Evolutionary conservation across 768 basidiomycete genomes (phyloP).

Genomic region (Mycena vitilis): DNA sequence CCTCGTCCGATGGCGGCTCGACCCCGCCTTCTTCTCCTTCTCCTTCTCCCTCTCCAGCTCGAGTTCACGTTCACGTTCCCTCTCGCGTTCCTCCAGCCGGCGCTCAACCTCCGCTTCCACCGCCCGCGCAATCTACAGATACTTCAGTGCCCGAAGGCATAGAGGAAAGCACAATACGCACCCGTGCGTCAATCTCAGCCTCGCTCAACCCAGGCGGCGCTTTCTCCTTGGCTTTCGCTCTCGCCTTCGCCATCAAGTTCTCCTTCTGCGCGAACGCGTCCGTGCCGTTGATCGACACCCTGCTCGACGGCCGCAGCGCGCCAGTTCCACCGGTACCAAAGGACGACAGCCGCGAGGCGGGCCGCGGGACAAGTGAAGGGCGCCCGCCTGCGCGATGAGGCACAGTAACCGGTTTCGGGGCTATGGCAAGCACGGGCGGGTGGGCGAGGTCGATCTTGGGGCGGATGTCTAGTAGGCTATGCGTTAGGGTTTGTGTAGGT

Average conservation of each 20-base stretch:
- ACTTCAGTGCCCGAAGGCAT: constrained; percentile 11
- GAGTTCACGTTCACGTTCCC: constrained; percentile 45
- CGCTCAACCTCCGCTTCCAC: constrained; percentile 82
- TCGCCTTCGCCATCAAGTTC: constrained; percentile 1
- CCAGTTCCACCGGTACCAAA: constrained; percentile 6
- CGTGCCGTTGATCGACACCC: constrained; percentile 14
- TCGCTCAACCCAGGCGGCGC: constrained; percentile 60
- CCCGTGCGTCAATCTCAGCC: constrained; percentile 81
- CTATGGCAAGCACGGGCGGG: neutral
- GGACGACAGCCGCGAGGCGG: constrained; percentile 19
- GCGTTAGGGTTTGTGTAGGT: constrained; percentile 4
- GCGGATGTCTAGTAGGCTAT: constrained; percentile 61
- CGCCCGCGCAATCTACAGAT: constrained; percentile 71
- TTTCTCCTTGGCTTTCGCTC: constrained; percentile 28
- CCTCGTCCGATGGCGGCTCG: constrained; percentile 45
- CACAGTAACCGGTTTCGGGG: neutral
- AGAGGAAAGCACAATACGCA: constrained; percentile 43
- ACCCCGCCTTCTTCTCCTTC: constrained; percentile 32
- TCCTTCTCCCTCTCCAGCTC: constrained; percentile 17
- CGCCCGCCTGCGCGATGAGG: neutral
- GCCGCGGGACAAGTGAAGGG: constrained; percentile 31
- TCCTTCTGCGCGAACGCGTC: constrained; percentile 7
- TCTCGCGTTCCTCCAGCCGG: constrained; percentile 66
- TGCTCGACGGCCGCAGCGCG: constrained; percentile 3
- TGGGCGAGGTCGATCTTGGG: constrained; percentile 42